Conservation (phyloP, 2,329 filamentous ascomycete species). For the Endoconidiophora laricicola region DNA sequence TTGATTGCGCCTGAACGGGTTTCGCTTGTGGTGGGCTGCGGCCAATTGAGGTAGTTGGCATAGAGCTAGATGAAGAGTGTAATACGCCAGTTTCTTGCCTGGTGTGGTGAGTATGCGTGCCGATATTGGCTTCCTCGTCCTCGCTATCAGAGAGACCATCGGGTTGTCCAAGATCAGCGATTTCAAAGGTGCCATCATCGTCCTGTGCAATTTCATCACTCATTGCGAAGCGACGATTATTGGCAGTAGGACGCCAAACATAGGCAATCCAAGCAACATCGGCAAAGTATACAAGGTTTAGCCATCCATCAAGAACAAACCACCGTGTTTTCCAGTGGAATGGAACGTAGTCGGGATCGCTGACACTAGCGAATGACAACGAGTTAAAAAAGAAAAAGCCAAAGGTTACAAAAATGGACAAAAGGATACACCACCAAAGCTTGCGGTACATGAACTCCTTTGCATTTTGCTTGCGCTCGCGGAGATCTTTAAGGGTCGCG, state of each 20-base stretch:
- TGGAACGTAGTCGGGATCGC: constrained; percentile 78
- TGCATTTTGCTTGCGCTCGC: constrained; percentile 79
- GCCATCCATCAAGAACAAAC: constrained; percentile 95
- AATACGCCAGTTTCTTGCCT: constrained; percentile 8
- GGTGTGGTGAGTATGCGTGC: constrained; percentile 4
- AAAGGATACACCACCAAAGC: constrained; percentile 93
- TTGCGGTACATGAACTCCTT: constrained; percentile 97
- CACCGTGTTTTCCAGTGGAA: constrained; percentile 95
- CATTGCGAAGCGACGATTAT: constrained; percentile 96
- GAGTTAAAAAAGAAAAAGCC: constrained; percentile 98
- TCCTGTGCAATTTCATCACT: constrained; percentile 98
- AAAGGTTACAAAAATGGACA: constrained; percentile 88
- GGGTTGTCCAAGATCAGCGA: constrained; percentile 71
- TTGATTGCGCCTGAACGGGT: constrained; percentile 22
- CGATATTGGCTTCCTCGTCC: constrained; percentile 31
- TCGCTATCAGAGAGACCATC: constrained; percentile 40
- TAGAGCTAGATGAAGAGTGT: constrained; percentile 7
- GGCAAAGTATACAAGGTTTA: constrained; percentile 88
- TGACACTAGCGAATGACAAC: constrained; percentile 76
- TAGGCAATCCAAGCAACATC: constrained; percentile 90
- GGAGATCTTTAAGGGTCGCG: constrained; percentile 87
- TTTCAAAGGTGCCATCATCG: constrained; percentile 88
- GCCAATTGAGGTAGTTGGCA: constrained; percentile 2
- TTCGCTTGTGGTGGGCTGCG: constrained; percentile 12
- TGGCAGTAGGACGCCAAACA: constrained; percentile 88